Evolutionary conservation across 2,329 filamentous ascomycete species (phyloP).

Genomic region (Claviceps sp.): DNA sequence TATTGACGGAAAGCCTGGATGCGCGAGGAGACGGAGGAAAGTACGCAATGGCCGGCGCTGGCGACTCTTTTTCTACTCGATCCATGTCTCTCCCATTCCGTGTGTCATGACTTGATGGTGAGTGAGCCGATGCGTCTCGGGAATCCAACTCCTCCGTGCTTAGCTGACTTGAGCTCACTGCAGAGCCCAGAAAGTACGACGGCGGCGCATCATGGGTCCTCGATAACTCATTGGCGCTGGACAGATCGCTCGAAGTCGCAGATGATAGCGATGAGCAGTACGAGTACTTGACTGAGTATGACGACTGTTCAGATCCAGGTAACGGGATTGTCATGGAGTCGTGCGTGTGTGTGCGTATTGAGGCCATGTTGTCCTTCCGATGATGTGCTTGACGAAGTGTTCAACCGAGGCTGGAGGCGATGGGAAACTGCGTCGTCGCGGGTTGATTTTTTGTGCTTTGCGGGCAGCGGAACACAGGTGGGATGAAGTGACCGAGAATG

Average conservation of each 20-base stretch:
- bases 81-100: too few relatives aligned
- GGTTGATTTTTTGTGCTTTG: too few relatives aligned
- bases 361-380: background rate
- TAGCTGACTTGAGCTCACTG: background rate
- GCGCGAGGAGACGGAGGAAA: slow-evolving; percentile 8
- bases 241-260: slow-evolving; percentile 1
- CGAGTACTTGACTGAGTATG: background rate
- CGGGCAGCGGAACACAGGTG: too few relatives aligned
- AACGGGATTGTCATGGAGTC: background rate
- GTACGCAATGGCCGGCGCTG: slow-evolving; percentile 3
- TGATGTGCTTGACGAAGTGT: too few relatives aligned
- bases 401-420: too few relatives aligned
- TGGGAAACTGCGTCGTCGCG: too few relatives aligned
- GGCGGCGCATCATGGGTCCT: background rate
- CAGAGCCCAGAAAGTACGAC: background rate
- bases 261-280: slow-evolving; percentile 1
- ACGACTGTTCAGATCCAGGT: background rate
- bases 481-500: too few relatives aligned
- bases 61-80: background rate
- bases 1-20: slow-evolving; percentile 51
- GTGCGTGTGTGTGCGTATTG: background rate
- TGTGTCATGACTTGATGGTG: too few relatives aligned
- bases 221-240: slow-evolving; percentile 1
- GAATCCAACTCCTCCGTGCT: background rate
- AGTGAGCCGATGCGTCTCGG: too few relatives aligned